Percentiles rank a stretch among this genome's conserved stretches.
phyloP scores from a whole-genome alignment of 495 filamentous ascomycete genomes.

The Astrocystis sublimbata region DNA sequence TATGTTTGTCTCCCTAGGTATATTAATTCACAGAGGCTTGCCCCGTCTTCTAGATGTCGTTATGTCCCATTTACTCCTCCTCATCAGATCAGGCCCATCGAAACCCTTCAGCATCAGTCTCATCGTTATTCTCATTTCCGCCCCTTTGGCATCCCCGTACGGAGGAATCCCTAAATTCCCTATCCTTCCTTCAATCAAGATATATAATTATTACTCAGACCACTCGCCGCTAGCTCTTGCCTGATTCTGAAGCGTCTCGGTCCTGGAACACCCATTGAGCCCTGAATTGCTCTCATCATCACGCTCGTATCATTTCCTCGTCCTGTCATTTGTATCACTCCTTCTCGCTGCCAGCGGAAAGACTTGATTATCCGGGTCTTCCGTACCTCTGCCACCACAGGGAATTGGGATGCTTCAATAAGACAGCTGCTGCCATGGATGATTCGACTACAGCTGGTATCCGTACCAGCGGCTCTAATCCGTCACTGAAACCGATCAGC shows the following conservation, averaged over 20 bases:
- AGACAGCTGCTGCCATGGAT: neutral
- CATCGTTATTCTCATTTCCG: neutral
- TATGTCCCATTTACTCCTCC: neutral
- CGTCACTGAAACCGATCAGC: conserved; percentile 21
- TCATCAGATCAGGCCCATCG: neutral
- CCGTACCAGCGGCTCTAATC: conserved; percentile 24
- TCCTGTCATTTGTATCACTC: neutral
- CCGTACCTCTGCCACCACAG: too few relatives aligned
- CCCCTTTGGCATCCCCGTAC: neutral
- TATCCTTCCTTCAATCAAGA: neutral
- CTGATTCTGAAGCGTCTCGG: neutral
- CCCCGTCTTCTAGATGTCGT: too few relatives aligned
- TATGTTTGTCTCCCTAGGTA: neutral
- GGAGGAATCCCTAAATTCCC: conserved; percentile 5
- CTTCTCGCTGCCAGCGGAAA: neutral
- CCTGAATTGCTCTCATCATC: neutral
- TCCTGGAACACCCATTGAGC: neutral
- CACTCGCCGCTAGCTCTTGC: neutral
- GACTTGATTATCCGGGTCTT: neutral
- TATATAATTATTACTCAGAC: neutral
- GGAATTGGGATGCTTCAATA: neutral
- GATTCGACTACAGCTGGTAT: conserved; percentile 10
- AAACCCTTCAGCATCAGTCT: neutral
- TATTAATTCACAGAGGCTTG: too few relatives aligned
- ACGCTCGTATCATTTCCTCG: neutral